Conservation (phyloP, 805 yeast genomes). For the Ogataea chonburiensis region DNA sequence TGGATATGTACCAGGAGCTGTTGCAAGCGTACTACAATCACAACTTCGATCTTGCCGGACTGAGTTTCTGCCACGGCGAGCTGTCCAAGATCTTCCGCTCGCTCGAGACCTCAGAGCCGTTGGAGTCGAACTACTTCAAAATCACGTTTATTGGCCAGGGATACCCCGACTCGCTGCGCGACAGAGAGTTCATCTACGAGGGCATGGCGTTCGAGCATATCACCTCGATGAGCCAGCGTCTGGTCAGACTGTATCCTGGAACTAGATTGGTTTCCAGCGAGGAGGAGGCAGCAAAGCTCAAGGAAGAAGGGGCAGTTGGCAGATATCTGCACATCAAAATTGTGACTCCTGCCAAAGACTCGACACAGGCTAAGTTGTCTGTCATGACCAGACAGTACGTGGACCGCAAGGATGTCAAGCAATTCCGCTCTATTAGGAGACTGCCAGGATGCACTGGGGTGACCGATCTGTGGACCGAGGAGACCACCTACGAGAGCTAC, state of each 20-base stretch:
- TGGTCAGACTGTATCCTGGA: conserved; percentile 76
- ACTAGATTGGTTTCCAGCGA: conserved; percentile 63
- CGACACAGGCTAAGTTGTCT: conserved; percentile 41
- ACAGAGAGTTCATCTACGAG: conserved; percentile 77
- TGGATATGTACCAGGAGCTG: conserved; percentile 73
- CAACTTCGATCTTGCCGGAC: conserved; percentile 72
- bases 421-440: conserved; percentile 67
- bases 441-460: conserved; percentile 72
- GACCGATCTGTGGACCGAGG: conserved; percentile 85
- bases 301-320: conserved; percentile 59
- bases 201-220: conserved; percentile 87
- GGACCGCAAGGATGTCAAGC: conserved; percentile 68
- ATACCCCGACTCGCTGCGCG: conserved; percentile 74
- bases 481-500: conserved; percentile 70
- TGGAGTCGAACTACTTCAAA: conserved; percentile 74
- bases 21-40: conserved; percentile 69
- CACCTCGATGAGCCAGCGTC: conserved; percentile 74
- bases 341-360: conserved; percentile 64
- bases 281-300: conserved; percentile 51
- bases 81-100: conserved; percentile 66
- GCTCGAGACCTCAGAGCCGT: conserved; percentile 66
- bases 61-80: conserved; percentile 67
- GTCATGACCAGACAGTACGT: conserved; percentile 71
- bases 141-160: conserved; percentile 82
- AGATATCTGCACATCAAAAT: conserved; percentile 68